Conservation (phyloP, 306 rosid species). For the cucumber (Cucumis sativus) region Cucumber_9930_V3 NC_026659.2:4880001-4880500, state of each 20-base stretch:
- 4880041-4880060: neutral
- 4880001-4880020: neutral
- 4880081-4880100: neutral
- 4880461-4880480: conserved; percentile 11
- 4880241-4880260: neutral
- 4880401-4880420: neutral
- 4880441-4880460: neutral
- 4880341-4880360: neutral
- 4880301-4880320: neutral
- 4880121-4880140: neutral
- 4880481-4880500: conserved; percentile 24
- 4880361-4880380: neutral
- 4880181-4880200: neutral
- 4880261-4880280: neutral
- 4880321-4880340: neutral
- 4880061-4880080: neutral
- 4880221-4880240: neutral
- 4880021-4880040: neutral
- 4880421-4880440: neutral
- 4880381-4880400: neutral
- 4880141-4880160: neutral
- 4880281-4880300: neutral
- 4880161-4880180: neutral
- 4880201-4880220: neutral
- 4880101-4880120: neutral